These are phyloP conservation scores for Tulasnella sp. DNA, from an alignment of 768 basidiomycete species.

Conservation along the genomic window DNA sequence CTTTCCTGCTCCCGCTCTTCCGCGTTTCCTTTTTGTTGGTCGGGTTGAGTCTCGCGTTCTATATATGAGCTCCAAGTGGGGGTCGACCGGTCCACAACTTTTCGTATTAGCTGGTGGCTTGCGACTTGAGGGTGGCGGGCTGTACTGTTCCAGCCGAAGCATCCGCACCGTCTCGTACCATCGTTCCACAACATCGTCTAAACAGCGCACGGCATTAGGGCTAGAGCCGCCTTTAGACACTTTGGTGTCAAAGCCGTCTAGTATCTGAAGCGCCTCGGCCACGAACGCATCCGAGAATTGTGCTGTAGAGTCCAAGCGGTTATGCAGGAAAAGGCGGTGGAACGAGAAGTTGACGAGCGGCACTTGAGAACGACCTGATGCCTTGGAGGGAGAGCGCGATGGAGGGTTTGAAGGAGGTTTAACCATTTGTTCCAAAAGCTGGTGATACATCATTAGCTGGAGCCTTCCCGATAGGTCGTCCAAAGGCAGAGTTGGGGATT, in stretches of 20 bases:
- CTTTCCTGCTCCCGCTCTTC: neutral
- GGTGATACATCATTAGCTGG: constrained; percentile 31
- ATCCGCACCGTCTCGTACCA: neutral
- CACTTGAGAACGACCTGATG: neutral
- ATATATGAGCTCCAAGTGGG: constrained; percentile 10
- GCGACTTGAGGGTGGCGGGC: neutral
- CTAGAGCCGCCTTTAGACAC: no score
- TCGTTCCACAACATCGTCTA: neutral
- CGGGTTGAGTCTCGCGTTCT: constrained; percentile 2
- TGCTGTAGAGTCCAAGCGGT: neutral
- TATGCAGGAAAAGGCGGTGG: neutral
- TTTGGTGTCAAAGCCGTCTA: neutral
- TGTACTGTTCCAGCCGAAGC: neutral
- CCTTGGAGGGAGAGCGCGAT: neutral
- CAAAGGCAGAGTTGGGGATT: constrained; percentile 23
- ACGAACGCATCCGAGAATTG: constrained; percentile 9
- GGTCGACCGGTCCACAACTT: constrained; percentile 6
- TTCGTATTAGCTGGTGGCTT: no score
- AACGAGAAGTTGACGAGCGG: constrained; percentile 9
- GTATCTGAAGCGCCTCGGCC: neutral
- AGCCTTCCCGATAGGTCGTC: constrained; percentile 26
- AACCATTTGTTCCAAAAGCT: constrained; percentile 24
- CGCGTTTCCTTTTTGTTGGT: neutral
- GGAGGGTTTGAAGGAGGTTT: neutral
- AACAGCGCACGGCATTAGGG: neutral